Conservation (phyloP, 768 basidiomycete species). For the Phaeotremella fagi region DNA sequence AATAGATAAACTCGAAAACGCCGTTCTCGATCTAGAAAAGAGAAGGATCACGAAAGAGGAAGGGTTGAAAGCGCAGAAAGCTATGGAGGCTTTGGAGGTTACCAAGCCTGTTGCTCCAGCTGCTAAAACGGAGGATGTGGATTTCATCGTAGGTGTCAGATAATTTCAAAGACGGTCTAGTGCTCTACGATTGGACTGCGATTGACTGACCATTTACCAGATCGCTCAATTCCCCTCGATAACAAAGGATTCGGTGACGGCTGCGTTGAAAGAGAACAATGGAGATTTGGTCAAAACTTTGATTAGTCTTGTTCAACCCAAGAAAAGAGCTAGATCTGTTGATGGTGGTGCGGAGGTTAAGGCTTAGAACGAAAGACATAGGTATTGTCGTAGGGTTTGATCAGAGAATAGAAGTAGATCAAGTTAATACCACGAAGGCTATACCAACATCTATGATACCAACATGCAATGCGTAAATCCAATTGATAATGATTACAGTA, state of each 20-base stretch:
- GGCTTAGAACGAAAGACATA: not conserved
- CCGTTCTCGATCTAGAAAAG: constrained; percentile 33
- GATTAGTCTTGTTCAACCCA: constrained; percentile 33
- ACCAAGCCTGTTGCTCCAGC: constrained; percentile 2
- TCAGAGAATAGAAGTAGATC: no score
- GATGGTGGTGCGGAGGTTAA: constrained; percentile 26
- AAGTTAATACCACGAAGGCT: no score
- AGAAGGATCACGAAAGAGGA: constrained; percentile 34
- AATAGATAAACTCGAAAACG: constrained; percentile 34
- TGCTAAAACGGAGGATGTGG: constrained; percentile 33
- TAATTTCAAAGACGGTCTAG: no score
- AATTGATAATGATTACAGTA: no score
- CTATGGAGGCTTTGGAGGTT: constrained; percentile 35
- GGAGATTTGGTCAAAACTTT: constrained; percentile 41
- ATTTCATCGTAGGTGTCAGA: constrained; percentile 36
- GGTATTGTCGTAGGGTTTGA: no score
- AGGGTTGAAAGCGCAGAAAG: constrained; percentile 33
- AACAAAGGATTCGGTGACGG: constrained; percentile 23
- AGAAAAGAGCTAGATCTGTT: constrained; percentile 27
- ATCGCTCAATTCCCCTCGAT: no score
- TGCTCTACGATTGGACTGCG: no score
- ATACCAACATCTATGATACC: no score
- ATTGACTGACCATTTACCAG: no score
- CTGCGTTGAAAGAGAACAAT: constrained; percentile 24
- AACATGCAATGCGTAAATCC: no score